Conservation (phyloP, 2,329 filamentous ascomycete species). For the Cadophora gregata region DNA sequence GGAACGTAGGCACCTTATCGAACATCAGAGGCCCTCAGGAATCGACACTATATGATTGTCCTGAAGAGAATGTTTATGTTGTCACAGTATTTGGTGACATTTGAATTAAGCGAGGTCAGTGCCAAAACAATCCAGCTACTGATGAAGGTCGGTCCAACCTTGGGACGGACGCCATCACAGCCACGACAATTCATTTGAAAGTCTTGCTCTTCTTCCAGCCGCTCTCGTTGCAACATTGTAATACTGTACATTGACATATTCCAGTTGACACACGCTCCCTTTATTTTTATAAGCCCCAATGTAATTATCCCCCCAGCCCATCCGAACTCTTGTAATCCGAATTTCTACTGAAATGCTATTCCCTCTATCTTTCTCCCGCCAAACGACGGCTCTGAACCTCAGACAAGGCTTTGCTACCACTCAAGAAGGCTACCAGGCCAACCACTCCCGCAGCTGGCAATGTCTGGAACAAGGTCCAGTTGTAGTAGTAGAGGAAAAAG, state of each 20-base stretch:
- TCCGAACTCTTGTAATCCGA: conserved; percentile 8
- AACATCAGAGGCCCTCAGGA: too few species aligned
- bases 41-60: neutral
- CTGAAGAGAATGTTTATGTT: neutral
- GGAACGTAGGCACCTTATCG: neutral
- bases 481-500: conserved; percentile 93
- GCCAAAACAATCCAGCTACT: neutral
- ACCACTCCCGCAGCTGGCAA: conserved; percentile 75
- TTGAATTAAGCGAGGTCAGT: neutral
- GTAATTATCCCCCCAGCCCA: conserved; percentile 14
- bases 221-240: conserved; percentile 1
- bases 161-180: neutral
- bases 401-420: conserved; percentile 85
- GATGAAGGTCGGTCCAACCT: neutral
- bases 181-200: neutral
- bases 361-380: conserved; percentile 55
- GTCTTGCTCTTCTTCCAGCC: neutral
- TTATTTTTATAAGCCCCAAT: conserved; percentile 28
- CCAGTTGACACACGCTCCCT: conserved; percentile 25
- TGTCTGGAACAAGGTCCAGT: conserved; percentile 90
- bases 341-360: neutral
- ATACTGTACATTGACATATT: conserved; percentile 33
- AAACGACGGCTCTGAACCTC: conserved; percentile 91
- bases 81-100: neutral
- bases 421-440: conserved; percentile 77